A percentile compares a stretch with the other conserved stretches of the same genome.
phyloP scores from a whole-genome alignment of 2,329 filamentous ascomycete genomes.

The Harringtonia lauricola region DNA sequence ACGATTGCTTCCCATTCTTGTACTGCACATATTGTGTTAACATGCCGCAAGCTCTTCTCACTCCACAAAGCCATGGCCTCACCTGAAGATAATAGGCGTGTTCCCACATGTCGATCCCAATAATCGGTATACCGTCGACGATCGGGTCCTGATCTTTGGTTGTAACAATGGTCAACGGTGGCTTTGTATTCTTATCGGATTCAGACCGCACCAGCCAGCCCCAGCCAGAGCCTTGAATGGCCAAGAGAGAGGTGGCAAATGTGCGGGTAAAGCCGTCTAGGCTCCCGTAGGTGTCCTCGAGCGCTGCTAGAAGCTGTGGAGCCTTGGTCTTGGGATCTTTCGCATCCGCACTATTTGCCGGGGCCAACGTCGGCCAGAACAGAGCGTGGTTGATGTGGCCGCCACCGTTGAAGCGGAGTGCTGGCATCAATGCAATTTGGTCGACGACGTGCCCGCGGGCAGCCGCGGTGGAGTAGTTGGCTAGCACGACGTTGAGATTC shows the following conservation, averaged over 20 bases:
- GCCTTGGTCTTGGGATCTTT: slow-evolving; percentile 34
- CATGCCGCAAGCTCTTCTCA: too few species aligned
- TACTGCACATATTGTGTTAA: slow-evolving; percentile 37
- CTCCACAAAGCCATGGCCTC: too few species aligned
- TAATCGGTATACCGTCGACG: slow-evolving; percentile 50
- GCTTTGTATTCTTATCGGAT: slow-evolving; percentile 30
- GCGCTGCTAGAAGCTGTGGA: slow-evolving; percentile 39
- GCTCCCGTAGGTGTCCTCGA: slow-evolving; percentile 54
- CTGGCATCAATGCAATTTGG: slow-evolving; percentile 49
- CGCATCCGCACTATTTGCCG: slow-evolving; percentile 46
- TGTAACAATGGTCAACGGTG: slow-evolving; percentile 56
- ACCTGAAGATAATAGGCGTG: slow-evolving; percentile 83
- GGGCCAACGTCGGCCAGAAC: slow-evolving; percentile 61
- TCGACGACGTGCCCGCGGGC: slow-evolving; percentile 40
- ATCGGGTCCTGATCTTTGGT: slow-evolving; percentile 79
- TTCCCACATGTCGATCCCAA: slow-evolving; percentile 87
- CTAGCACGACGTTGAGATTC: slow-evolving; percentile 68
- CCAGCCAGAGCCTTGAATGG: slow-evolving; percentile 77
- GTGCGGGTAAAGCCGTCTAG: slow-evolving; percentile 56
- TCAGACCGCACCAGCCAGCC: slow-evolving; percentile 61
- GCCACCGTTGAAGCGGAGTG: slow-evolving; percentile 56
- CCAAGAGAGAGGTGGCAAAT: slow-evolving; percentile 54
- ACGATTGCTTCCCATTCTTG: slow-evolving; percentile 62
- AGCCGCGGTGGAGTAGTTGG: slow-evolving; percentile 53
- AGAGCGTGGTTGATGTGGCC: slow-evolving; percentile 57